Evolutionary conservation across 2,329 filamentous ascomycete species (phyloP).

Genomic region (Mollisiaceae sp.): DNA sequence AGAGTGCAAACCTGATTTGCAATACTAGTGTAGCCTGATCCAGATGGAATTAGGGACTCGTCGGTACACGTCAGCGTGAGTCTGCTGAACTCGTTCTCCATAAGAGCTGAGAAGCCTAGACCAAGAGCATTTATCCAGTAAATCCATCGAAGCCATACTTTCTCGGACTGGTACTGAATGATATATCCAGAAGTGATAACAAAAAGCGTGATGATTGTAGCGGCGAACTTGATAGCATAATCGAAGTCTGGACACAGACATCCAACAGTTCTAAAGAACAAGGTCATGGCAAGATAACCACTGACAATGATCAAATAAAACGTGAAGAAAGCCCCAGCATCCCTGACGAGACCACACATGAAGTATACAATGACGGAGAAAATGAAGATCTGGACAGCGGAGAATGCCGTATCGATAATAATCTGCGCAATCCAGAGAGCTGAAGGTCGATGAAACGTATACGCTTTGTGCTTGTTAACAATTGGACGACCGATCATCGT

Average conservation of each 20-base stretch:
- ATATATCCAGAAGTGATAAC: conserved; percentile 82
- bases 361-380: conserved; percentile 82
- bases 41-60: conserved; percentile 72
- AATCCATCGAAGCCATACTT: conserved; percentile 81
- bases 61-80: conserved; percentile 71
- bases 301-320: conserved; percentile 74
- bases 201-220: conserved; percentile 80
- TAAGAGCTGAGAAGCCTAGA: conserved; percentile 76
- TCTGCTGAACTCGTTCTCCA: conserved; percentile 84
- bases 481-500: conserved; percentile 80
- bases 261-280: conserved; percentile 78
- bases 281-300: conserved; percentile 73
- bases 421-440: conserved; percentile 86
- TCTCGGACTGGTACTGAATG: conserved; percentile 77
- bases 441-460: conserved; percentile 81
- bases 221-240: conserved; percentile 82
- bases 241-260: conserved; percentile 82
- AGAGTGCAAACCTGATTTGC: conserved; percentile 82
- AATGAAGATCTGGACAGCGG: conserved; percentile 70
- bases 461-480: conserved; percentile 83
- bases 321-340: conserved; percentile 78
- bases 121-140: conserved; percentile 79
- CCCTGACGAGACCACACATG: conserved; percentile 71
- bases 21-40: conserved; percentile 72
- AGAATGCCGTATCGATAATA: conserved; percentile 76